These are phyloP conservation scores for Hypoxylon crocopeplum DNA, from an alignment of 495 filamentous ascomycete species.

Conservation along the genomic window DNA sequence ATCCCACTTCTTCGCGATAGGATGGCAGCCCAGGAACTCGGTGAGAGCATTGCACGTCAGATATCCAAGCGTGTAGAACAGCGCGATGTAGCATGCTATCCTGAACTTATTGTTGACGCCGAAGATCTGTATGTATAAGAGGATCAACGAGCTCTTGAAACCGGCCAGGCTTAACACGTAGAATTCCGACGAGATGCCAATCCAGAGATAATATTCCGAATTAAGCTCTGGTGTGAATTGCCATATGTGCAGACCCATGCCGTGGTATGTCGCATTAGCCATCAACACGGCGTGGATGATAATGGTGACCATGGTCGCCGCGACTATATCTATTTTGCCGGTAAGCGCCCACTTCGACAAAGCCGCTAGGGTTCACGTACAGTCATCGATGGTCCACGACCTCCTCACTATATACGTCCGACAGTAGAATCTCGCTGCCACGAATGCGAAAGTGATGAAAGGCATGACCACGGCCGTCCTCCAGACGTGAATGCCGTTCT, in stretches of 20 bases:
- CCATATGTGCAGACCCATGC: slow-evolving; percentile 44
- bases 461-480: slow-evolving; percentile 41
- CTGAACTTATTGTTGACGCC: slow-evolving; percentile 44
- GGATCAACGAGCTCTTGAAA: slow-evolving; percentile 48
- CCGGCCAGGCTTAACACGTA: slow-evolving; percentile 48
- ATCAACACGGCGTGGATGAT: slow-evolving; percentile 38
- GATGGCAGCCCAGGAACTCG: slow-evolving; percentile 49
- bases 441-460: slow-evolving; percentile 40
- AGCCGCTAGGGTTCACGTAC: slow-evolving; percentile 19
- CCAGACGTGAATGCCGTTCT: slow-evolving; percentile 42
- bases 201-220: slow-evolving; percentile 46
- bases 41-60: slow-evolving; percentile 49
- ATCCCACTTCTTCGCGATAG: slow-evolving; percentile 48
- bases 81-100: slow-evolving; percentile 45
- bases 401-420: slow-evolving; percentile 31
- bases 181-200: slow-evolving; percentile 46
- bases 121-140: slow-evolving; percentile 51
- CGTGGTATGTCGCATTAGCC: slow-evolving; percentile 41
- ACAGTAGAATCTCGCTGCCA: slow-evolving; percentile 40
- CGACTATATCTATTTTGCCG: slow-evolving; percentile 34
- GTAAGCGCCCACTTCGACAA: slow-evolving; percentile 6
- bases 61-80: slow-evolving; percentile 52
- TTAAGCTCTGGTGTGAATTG: slow-evolving; percentile 42
- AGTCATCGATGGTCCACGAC: slow-evolving; percentile 34
- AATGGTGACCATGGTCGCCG: slow-evolving; percentile 36